Evolutionary conservation across 108 stramenopile species (phyloP), one percentile per base, ranked within the genome.

Genomic region (Cyclotella distinguenda): DNA sequence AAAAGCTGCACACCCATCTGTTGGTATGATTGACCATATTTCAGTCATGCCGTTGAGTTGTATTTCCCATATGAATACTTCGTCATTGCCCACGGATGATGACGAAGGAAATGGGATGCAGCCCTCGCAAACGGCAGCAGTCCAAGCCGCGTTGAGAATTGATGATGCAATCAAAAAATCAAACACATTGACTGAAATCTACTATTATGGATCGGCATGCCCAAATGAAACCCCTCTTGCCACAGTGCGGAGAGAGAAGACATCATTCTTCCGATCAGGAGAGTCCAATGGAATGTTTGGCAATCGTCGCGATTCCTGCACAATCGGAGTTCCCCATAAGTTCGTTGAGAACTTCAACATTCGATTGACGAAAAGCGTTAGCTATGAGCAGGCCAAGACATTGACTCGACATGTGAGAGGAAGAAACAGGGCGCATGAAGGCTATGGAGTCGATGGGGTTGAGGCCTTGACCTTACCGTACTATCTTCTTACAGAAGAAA

Each of bases 261-360:
- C 92, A 15, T 27, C 57, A 12, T 93, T 93, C 46, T 93, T 93
- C 49, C 45, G 75, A 5, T 77, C 82, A 13, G 73, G 79, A 16
- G 71, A 76, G 23, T 45, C 67, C 38, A 46, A 25, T 25, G 21
- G 23, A 31, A 35, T 19, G 36, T 34, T 57, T 35, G n/a, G n/a
- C 26, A 34, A 36, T 30, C 54, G 50, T 31, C 74, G 47, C 6
- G 7, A 38, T 28, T 19, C 47, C 45, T 50, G 33, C 25, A 87
- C 81, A 10, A 79, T 93, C 21, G 92, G 92, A 9, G 80, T 83
- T 13, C 87, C 92, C 3, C 33, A 35, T 1, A 25, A 74, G 6
- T 93, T 93, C 68, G 89, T 90, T 3, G 88, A 93, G 60, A 93
- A 90, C 66, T 93, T 76, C 74, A 93, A 93, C 64, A 78, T 93